Base-by-base conservation (phyloP, 2,329 filamentous ascomycete species). In the Zymoseptoria crescenta region DNA sequence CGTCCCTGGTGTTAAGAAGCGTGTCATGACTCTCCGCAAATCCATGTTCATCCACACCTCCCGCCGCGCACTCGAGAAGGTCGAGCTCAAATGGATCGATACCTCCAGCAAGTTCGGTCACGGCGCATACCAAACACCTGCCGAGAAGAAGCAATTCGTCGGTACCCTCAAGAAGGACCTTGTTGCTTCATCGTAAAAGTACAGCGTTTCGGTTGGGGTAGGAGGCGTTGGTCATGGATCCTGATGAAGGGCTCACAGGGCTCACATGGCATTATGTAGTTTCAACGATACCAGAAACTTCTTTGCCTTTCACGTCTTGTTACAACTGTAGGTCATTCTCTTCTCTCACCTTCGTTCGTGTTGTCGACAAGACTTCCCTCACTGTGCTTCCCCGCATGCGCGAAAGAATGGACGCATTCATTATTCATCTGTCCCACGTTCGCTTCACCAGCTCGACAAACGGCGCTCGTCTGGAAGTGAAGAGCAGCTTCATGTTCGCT, bases 51-150 rank as follows among this genome's bases (percentile, higher is more conserved):
- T 83, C 65, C 94, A 99, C 86, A 97, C 92, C 72, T 96, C 89
- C 76, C 86, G 94, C 77, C 91, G 88, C 79, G 90, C 94, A 59
- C 85, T 96, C 75, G 94, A 99, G 88, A 97, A 99, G 90, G 89
- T 97, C 79, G 90, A 93, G 76, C 89, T 99, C 83, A 99, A 99
- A 83, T 99, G 94, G 94, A 99, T 99, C 88, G 94, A 99, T 76
- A 99, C 94, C 73, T 96, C 92, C 65, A 96, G 92, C 83, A 96
- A 99, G 86, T 99, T 99, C 80, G 94, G 94, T 81, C 94, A 99
- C 84, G 94, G 94, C 87, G 93, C 91, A 75, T 99, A 96, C 91
- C 94, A 99, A 85, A 99, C 94, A 67, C 83, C 88, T 69, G 88
- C 89, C 76, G 94, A 99, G 89, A 99, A 99, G 91, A 90, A 89